phyloP scores from a whole-genome alignment of 495 filamentous ascomycete genomes.

The Aspergillus cristatus region DNA sequence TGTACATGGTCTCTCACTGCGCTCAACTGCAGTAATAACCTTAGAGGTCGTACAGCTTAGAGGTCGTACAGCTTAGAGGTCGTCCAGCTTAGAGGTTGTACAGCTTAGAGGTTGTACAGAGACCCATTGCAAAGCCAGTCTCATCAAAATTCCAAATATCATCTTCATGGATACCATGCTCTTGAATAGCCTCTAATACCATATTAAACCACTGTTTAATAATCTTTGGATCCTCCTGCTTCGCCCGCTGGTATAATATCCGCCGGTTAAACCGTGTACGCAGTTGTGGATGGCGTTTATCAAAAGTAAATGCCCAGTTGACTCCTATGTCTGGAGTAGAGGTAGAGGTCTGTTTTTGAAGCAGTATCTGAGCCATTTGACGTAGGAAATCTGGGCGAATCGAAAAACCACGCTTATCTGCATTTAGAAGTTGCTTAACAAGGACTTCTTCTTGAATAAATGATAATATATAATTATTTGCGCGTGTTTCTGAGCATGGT shows the following conservation, averaged over 20 bases:
- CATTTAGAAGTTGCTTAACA: constrained; percentile 4
- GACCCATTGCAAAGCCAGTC: constrained; percentile 5
- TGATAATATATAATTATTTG: constrained; percentile 5
- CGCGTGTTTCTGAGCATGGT: constrained; percentile 4
- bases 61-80: too few relatives aligned
- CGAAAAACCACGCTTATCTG: constrained; percentile 8
- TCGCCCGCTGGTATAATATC: constrained; percentile 1
- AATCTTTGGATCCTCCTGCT: constrained; percentile 4
- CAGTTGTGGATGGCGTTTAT: neutral
- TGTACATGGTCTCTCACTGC: too few relatives aligned
- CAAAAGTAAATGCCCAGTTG: neutral
- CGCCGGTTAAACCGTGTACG: constrained; percentile 1
- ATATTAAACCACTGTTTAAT: constrained; percentile 5
- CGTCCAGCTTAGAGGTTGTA: too few relatives aligned
- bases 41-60: too few relatives aligned
- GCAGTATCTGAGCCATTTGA: constrained; percentile 5
- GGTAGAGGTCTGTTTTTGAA: neutral
- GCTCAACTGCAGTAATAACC: too few relatives aligned
- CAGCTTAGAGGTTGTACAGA: too few relatives aligned
- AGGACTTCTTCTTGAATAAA: constrained; percentile 7
- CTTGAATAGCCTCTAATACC: neutral
- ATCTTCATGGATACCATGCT: constrained; percentile 1
- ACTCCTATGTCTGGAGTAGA: neutral
- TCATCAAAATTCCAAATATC: constrained; percentile 9
- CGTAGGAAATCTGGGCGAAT: constrained; percentile 6